A percentile compares a stretch with the other conserved stretches of the same genome.
Evolutionary conservation across 2,329 filamentous ascomycete species (phyloP).

Genomic region (Botrytis tulipae): DNA sequence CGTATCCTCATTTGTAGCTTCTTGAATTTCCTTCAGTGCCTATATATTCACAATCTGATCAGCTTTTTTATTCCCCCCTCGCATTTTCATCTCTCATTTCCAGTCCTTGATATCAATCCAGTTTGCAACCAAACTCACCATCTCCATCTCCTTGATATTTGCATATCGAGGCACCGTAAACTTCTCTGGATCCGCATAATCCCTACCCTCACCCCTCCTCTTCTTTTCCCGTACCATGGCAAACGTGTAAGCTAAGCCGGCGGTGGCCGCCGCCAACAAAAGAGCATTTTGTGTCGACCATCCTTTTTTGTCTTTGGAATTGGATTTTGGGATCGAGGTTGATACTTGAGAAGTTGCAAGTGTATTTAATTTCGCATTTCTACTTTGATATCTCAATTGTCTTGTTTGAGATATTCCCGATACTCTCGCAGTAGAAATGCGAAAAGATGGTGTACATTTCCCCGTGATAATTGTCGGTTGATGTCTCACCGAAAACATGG

Average conservation of each 20-base stretch:
- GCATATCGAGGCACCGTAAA: conserved; percentile 45
- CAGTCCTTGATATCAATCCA: background rate
- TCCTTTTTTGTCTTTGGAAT: conserved; percentile 5
- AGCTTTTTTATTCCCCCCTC: background rate
- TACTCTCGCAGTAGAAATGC: background rate
- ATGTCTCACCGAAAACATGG: conserved; percentile 16
- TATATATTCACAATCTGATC: conserved; percentile 34
- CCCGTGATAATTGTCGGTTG: conserved; percentile 1
- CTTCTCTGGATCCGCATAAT: conserved; percentile 36
- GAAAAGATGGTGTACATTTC: background rate
- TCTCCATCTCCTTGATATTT: conserved; percentile 49
- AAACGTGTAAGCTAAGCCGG: conserved; percentile 25
- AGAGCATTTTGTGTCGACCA: conserved; percentile 34
- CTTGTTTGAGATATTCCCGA: background rate
- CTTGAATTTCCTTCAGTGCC: conserved; percentile 56
- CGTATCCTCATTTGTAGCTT: conserved; percentile 52
- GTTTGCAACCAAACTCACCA: conserved; percentile 39
- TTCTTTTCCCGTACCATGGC: conserved; percentile 24
- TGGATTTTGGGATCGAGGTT: background rate
- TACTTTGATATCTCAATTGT: background rate
- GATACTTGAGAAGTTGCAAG: background rate
- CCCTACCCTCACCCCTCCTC: conserved; percentile 21
- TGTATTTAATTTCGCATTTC: background rate
- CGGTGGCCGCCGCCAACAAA: conserved; percentile 30
- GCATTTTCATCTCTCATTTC: background rate